Base-by-base conservation (phyloP, 2,329 filamentous ascomycete species). In the Chrysoporthe austroafricana region DNA sequence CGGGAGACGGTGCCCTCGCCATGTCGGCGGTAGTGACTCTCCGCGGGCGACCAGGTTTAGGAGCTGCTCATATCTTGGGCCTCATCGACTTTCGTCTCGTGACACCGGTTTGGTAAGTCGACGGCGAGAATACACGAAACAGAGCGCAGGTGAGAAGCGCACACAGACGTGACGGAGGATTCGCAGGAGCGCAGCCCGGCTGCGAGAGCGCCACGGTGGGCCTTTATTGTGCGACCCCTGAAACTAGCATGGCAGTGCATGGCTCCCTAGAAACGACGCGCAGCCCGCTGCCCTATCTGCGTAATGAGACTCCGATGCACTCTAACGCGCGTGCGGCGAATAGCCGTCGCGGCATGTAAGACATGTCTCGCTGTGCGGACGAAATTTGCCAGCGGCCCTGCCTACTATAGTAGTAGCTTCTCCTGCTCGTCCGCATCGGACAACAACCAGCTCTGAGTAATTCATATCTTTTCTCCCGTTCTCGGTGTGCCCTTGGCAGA, bases 1-100 rank as follows among this genome's bases (percentile, higher is more conserved):
- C 34, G 21, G 50, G 50, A 50, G 60, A 62, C 26, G 44, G 26
- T n/a, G 32, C 44, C 14, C 56, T 58, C 34, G 56, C 56, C 56
- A 42, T 58, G 5, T 42, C 39, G 34, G 34, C 34, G 7, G 11
- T 39, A 42, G 16, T 21, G 21, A 16, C 13, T 9, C 56, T 36
- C 36, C 34, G 13, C 36, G 26, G 50, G 32, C 13, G 6, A 14
- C 16, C 50, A 32, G 14, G 50, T 14, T 54, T 4, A 34, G 11
- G 14, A 34, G 7, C 11, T 34, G 50, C 4, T 32, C 21, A 54
- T 32, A 32, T 14, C 21, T 34, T 11, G 26, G 26, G 14, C 16
- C 13, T 32, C 21, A 32, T 32, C 50, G 7, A 16, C 32, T 2
- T 32, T 32, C 11, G 26, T 11, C n/a, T 54, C 50, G 32, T 34